A percentile compares a stretch with the other conserved stretches of the same genome.
Evolutionary conservation across 768 basidiomycete genomes (phyloP).

Genomic region (Serendipita sp.): DNA sequence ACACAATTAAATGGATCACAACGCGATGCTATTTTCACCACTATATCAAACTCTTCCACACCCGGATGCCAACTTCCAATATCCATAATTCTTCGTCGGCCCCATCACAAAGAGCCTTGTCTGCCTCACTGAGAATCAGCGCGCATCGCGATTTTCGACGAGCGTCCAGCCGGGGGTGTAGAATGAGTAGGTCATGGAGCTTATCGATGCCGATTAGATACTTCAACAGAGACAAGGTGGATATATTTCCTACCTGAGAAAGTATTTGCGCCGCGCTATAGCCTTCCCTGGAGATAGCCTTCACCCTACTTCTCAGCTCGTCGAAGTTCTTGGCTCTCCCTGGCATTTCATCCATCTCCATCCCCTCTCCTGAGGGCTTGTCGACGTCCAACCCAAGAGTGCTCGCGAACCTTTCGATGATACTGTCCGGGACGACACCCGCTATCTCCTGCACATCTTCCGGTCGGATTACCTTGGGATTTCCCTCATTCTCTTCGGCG

Average conservation of each 20-base stretch:
- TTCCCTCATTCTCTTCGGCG: constrained; percentile 26
- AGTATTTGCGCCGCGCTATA: constrained; percentile 86
- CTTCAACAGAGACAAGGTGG: neutral
- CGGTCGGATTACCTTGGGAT: constrained; percentile 59
- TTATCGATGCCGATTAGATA: constrained; percentile 20
- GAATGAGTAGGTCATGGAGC: constrained; percentile 80
- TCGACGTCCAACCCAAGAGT: constrained; percentile 38
- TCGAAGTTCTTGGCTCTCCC: constrained; percentile 33
- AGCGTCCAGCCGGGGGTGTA: constrained; percentile 65
- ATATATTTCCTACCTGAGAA: constrained; percentile 48
- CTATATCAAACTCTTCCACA: constrained; percentile 34
- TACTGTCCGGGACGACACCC: constrained; percentile 70
- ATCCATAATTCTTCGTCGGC: constrained; percentile 96
- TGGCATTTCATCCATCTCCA: constrained; percentile 28
- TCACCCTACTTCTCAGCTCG: constrained; percentile 53
- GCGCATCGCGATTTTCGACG: constrained; percentile 70
- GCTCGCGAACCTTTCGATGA: constrained; percentile 52
- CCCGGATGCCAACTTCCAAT: constrained; percentile 67
- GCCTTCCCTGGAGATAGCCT: constrained; percentile 65
- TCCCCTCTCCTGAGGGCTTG: constrained; percentile 29
- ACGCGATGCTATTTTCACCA: neutral
- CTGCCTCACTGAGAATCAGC: constrained; percentile 80
- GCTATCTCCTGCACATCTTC: constrained; percentile 90
- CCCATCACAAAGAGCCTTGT: constrained; percentile 90
- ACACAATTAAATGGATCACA: neutral